Conservation (phyloP, 495 filamentous ascomycete species). For the Aspergillus bridgeri region DNA sequence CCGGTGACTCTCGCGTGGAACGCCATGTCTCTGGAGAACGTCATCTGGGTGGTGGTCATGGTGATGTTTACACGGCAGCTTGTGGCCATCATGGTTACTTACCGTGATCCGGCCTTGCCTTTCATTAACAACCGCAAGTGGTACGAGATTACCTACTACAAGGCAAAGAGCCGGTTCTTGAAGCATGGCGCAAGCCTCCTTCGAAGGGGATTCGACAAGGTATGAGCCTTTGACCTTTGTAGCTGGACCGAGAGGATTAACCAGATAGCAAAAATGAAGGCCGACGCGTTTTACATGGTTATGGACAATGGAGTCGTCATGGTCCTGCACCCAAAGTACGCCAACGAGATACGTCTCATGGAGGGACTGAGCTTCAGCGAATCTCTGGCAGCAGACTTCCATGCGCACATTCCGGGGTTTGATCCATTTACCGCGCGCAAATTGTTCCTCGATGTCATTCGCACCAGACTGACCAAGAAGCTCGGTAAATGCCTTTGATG, state of each 20-base stretch:
- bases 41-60: no score
- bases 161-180: neutral
- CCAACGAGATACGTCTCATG: neutral
- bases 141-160: neutral
- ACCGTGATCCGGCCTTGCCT: neutral
- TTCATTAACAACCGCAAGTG: neutral
- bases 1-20: no score
- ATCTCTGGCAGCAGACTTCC: neutral
- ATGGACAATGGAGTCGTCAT: neutral
- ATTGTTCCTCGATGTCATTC: neutral
- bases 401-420: constrained; percentile 29
- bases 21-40: no score
- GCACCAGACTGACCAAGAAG: neutral
- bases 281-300: neutral
- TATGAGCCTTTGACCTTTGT: neutral
- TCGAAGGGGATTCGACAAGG: neutral
- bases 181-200: neutral
- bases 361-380: neutral
- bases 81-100: no score
- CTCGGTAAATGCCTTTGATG: neutral
- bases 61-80: no score
- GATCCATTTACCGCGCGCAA: constrained; percentile 20
- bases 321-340: neutral
- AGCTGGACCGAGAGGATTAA: neutral
- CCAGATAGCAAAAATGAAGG: neutral